A percentile compares a stretch with the other conserved stretches of the same genome.
phyloP scores from a whole-genome alignment of 148 eudicot species.

The Diospyros kaki region DNA sequence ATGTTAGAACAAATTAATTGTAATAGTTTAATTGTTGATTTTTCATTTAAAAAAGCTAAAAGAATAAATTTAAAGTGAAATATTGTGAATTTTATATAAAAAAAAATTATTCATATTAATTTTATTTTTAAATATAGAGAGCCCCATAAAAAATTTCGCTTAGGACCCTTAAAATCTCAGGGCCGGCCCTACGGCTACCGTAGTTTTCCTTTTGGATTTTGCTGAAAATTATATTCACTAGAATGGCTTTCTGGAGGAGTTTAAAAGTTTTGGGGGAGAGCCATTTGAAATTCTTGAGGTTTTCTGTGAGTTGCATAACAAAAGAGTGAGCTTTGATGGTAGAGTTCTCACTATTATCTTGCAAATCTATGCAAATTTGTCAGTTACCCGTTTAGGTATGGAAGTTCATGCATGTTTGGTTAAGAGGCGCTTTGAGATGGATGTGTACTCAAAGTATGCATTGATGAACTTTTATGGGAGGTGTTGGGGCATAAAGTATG shows the following conservation, averaged over 20 bases:
- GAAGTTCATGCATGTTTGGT: conserved; percentile 52
- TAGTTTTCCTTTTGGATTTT: conserved; percentile 39
- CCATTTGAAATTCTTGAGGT: conserved; percentile 54
- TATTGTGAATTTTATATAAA: too few species aligned
- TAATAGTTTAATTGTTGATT: too few species aligned
- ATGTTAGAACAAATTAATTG: too few species aligned
- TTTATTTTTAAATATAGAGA: too few species aligned
- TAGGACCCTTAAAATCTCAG: too few species aligned
- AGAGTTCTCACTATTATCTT: conserved; percentile 32
- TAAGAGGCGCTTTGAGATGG: conserved; percentile 50
- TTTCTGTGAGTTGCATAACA: conserved; percentile 41
- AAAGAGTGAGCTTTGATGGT: conserved; percentile 44
- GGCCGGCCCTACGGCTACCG: too few species aligned
- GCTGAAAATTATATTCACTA: conserved; percentile 33
- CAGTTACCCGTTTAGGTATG: conserved; percentile 41
- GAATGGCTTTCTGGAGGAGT: conserved; percentile 46
- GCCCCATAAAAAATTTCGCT: too few species aligned
- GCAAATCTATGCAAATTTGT: conserved; percentile 50
- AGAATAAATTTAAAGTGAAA: too few species aligned
- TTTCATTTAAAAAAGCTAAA: too few species aligned
- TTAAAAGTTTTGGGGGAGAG: conserved; percentile 46
- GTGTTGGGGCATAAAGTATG: conserved; percentile 44
- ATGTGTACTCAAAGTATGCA: conserved; percentile 48
- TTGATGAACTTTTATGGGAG: conserved; percentile 57
- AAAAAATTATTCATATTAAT: too few species aligned